A percentile compares a stretch with the other conserved stretches of the same genome.
Conservation (phyloP, 441 rosid species). For the Gossypium trilobum region DNA sequence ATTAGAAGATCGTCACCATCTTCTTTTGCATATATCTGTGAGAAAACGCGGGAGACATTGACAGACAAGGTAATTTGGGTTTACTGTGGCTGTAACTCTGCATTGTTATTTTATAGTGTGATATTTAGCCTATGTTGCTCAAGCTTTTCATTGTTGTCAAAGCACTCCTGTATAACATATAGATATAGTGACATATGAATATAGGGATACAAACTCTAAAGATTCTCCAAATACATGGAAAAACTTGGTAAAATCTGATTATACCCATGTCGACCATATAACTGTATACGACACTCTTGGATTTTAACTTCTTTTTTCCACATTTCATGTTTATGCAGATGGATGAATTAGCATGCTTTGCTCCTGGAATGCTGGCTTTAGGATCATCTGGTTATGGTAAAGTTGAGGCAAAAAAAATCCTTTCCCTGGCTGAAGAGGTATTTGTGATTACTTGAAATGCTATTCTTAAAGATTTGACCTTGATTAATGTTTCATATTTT, state of each 20-base stretch:
- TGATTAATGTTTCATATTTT: background rate
- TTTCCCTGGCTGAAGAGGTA: conserved; percentile 94
- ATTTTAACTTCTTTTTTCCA: background rate
- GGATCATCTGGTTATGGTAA: conserved; percentile 79
- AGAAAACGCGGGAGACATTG: conserved; percentile 58
- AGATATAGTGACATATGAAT: too few species aligned
- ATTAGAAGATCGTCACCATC: conserved; percentile 74
- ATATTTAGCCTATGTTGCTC: background rate
- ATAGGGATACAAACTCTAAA: too few species aligned
- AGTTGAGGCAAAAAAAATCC: conserved; percentile 54
- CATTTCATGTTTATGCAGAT: conserved; percentile 43
- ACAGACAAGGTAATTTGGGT: conserved; percentile 52
- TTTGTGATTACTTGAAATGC: background rate
- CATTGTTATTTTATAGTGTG: background rate
- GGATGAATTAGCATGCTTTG: conserved; percentile 99
- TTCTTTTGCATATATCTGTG: conserved; percentile 78
- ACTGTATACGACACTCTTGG: too few species aligned
- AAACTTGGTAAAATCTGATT: too few species aligned
- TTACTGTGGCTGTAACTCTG: background rate
- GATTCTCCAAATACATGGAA: too few species aligned
- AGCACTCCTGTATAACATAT: too few species aligned
- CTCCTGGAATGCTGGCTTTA: conserved; percentile 98
- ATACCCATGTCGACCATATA: too few species aligned
- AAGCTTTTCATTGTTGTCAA: too few species aligned
- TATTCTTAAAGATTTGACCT: background rate